Evolutionary conservation across 2,329 filamentous ascomycete genomes (phyloP).

Genomic region (Cercospora janseana): DNA sequence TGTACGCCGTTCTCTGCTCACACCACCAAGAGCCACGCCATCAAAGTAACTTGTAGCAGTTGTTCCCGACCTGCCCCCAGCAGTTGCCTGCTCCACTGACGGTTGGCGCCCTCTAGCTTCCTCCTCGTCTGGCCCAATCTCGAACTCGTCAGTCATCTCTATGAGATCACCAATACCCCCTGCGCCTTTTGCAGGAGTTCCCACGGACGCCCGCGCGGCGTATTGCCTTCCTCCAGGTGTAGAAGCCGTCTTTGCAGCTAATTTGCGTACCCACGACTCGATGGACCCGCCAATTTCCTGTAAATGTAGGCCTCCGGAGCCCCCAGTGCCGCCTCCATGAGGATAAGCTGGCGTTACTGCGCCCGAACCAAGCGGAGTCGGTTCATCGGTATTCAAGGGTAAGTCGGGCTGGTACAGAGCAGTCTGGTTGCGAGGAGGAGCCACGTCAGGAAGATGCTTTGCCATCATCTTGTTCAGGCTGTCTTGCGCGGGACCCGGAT

Average conservation of each 20-base stretch:
- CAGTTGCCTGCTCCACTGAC: constrained; percentile 17
- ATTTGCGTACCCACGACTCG: constrained; percentile 85
- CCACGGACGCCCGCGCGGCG: constrained; percentile 32
- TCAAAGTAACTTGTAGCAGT: constrained; percentile 34
- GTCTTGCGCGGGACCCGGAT: constrained; percentile 80
- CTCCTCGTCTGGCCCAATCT: constrained; percentile 38
- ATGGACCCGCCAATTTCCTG: constrained; percentile 84
- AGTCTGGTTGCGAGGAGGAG: constrained; percentile 58
- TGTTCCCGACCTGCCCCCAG: constrained; percentile 19
- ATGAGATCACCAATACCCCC: constrained; percentile 64
- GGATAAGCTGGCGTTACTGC: constrained; percentile 31
- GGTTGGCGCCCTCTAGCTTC: constrained; percentile 32
- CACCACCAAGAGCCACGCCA: constrained; percentile 24
- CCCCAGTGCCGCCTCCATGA: constrained; percentile 26
- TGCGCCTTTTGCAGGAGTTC: constrained; percentile 38
- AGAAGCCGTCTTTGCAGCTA: constrained; percentile 60
- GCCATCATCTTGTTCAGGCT: constrained; percentile 79
- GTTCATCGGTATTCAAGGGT: constrained; percentile 49
- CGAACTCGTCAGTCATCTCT: constrained; percentile 64
- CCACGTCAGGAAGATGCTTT: constrained; percentile 76
- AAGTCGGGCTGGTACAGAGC: constrained; percentile 59
- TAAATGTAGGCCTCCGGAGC: constrained; percentile 49
- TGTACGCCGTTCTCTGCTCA: constrained; percentile 16
- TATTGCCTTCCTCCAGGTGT: constrained; percentile 15
- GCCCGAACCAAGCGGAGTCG: constrained; percentile 30